Base-by-base conservation (phyloP, 495 filamentous ascomycete species). In the Penicillium manginii region DNA sequence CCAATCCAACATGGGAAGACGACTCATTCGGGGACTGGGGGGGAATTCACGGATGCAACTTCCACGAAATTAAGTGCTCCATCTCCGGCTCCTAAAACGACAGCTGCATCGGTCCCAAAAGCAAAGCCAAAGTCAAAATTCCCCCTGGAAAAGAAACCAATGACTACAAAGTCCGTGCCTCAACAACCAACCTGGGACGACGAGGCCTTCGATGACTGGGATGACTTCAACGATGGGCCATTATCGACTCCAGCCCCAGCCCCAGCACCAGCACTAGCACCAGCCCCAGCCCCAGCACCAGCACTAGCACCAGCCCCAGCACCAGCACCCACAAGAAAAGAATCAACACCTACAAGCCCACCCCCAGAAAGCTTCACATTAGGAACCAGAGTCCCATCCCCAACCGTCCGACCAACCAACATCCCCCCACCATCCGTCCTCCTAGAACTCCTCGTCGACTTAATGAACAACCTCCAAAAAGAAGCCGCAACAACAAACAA, bases 361-460 rank as follows among this genome's bases (percentile, higher is more conserved):
- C 29, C 60, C 17, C 54, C 52, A 5, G 53, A 31, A 21, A 66
- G 55, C 48, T 67, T 62, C 45, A 52, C 48, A 8, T 60, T 61
- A 9, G 45, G 49, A 12, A 54, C 31, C 11, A 11, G 55, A 14
- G 12, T 50, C 31, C 33, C 68, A 54, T 51, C 62, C 17, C 60
- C 77, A 49, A 62, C 35, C 8, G 66, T 81, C 33, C 90, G 91
- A 6, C 92, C 92, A 53, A 91, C 88, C 9, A 96, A 96, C 70
- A 85, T 97, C 4, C 93, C 94, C 18, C 92, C 94, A 2, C 96
- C 96, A 8, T 88, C 89, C 15, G 77, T 94, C 47, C 77, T 98
- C 5, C 80, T 98, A 22, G 81, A 90, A 35, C 69, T 91, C 10
- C 90, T 97, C 66, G 83, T 89, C 23, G 71, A 79, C 12, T 68